These are phyloP conservation scores for Penicillium egyptiacum DNA, from an alignment of 495 filamentous ascomycete genomes.

Conservation along the genomic window DNA sequence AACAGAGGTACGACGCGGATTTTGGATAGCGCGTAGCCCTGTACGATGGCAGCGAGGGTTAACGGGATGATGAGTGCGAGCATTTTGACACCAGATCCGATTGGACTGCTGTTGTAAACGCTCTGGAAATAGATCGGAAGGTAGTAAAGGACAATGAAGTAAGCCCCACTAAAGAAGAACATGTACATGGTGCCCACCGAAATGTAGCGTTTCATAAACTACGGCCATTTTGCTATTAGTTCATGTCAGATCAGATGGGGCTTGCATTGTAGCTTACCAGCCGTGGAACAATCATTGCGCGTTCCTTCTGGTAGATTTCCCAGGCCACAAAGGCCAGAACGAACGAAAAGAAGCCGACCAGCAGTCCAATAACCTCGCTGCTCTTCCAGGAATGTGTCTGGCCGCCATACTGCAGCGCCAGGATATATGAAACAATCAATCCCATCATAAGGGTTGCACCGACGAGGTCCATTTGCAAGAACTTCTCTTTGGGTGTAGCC, in stretches of 20 bases:
- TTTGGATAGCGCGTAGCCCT: slow-evolving; percentile 35
- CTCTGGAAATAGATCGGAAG: slow-evolving; percentile 40
- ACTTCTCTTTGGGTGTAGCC: slow-evolving; percentile 29
- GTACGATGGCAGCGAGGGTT: slow-evolving; percentile 32
- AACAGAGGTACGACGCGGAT: slow-evolving; percentile 42
- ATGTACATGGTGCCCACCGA: slow-evolving; percentile 34
- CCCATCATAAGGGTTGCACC: slow-evolving; percentile 56
- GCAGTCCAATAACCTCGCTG: slow-evolving; percentile 43
- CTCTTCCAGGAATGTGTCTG: slow-evolving; percentile 52
- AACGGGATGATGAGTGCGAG: slow-evolving; percentile 50
- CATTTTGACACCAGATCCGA: slow-evolving; percentile 50
- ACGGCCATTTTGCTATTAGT: background rate
- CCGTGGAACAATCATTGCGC: slow-evolving; percentile 34
- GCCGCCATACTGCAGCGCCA: slow-evolving; percentile 67
- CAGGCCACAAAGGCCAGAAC: slow-evolving; percentile 26
- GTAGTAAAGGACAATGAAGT: slow-evolving; percentile 55
- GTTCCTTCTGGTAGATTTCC: slow-evolving; percentile 40
- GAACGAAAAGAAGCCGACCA: slow-evolving; percentile 41
- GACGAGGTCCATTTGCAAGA: slow-evolving; percentile 40
- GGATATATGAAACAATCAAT: slow-evolving; percentile 54
- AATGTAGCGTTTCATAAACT: slow-evolving; percentile 41
- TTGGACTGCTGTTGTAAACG: slow-evolving; percentile 24
- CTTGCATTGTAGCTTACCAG: slow-evolving; percentile 22
- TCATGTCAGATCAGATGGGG: background rate
- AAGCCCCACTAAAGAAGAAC: slow-evolving; percentile 45